Conservation (phyloP, 2,329 filamentous ascomycete species). For the Aspergillus pseudoglaucus region DNA sequence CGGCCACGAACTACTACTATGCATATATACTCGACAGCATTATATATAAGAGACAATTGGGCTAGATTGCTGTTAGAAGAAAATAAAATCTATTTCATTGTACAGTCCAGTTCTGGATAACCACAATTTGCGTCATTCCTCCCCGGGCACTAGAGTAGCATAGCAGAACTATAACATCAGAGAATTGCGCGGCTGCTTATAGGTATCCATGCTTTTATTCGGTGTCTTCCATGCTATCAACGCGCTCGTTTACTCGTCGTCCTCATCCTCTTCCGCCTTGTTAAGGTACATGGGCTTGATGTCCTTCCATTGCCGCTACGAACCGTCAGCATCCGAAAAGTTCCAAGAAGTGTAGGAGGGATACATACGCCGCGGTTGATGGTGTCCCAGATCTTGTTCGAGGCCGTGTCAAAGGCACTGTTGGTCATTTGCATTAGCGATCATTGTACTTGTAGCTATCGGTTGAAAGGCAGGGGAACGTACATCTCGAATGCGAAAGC, state of each 20-base stretch:
- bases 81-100: not conserved
- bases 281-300: slow-evolving; percentile 85
- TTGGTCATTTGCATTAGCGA: slow-evolving; percentile 16
- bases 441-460: not conserved
- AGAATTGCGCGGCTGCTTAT: not conserved
- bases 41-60: not conserved
- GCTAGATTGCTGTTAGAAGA: not conserved
- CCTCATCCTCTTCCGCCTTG: slow-evolving; percentile 58
- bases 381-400: slow-evolving; percentile 84
- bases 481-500: slow-evolving; percentile 95
- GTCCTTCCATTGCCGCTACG: slow-evolving; percentile 98
- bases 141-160: not conserved
- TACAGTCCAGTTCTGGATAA: not conserved
- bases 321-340: slow-evolving; percentile 7
- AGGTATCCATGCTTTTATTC: not conserved
- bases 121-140: not conserved
- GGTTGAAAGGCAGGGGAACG: slow-evolving; percentile 30
- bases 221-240: not conserved
- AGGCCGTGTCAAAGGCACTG: slow-evolving; percentile 74
- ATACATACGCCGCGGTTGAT: slow-evolving; percentile 83
- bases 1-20: not conserved
- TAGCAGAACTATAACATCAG: not conserved
- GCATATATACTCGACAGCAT: not conserved
- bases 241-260: slow-evolving; percentile 35
- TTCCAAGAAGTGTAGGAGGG: slow-evolving; percentile 2